Evolutionary conservation across 495 filamentous ascomycete genomes (phyloP).

Genomic region (Lophiotrema nucula): DNA sequence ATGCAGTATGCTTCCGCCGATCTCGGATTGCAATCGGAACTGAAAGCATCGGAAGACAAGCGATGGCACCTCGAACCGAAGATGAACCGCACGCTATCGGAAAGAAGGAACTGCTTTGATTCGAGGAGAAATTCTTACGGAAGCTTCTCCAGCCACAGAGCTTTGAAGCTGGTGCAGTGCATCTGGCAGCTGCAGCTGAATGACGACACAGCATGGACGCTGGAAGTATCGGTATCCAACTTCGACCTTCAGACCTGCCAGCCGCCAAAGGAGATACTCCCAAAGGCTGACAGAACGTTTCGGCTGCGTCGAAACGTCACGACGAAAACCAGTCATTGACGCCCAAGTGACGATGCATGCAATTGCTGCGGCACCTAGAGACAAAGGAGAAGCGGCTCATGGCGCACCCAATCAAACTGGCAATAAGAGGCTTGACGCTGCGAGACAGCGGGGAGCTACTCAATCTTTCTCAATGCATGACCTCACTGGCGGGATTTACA

Average conservation of each 20-base stretch:
- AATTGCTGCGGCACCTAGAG: not conserved
- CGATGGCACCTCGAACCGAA: no score
- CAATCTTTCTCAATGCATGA: slow-evolving; percentile 18
- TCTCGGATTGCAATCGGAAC: no score
- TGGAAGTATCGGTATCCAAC: no score
- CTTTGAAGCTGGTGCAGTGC: not conserved
- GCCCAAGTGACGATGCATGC: slow-evolving; percentile 2
- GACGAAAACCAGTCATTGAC: not conserved
- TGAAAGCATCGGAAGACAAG: no score
- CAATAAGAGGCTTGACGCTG: slow-evolving; percentile 2
- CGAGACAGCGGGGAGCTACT: slow-evolving; percentile 3
- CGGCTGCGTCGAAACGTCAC: no score
- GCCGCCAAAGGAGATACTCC: no score
- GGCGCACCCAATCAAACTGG: slow-evolving; percentile 18
- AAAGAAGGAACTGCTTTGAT: slow-evolving; percentile 5
- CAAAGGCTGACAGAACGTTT: no score
- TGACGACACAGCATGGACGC: no score
- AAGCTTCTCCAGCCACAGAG: not conserved
- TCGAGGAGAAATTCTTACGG: slow-evolving; percentile 18
- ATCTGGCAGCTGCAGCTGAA: not conserved
- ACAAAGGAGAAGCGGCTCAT: not conserved
- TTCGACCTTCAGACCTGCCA: no score
- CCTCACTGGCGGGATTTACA: slow-evolving; percentile 28
- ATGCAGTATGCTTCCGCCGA: no score
- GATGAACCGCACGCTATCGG: not conserved